A percentile compares a stretch with the other conserved stretches of the same genome.
These are phyloP conservation scores for Articulospora tetracladia DNA, from an alignment of 495 filamentous ascomycete genomes.

Conservation along the genomic window DNA sequence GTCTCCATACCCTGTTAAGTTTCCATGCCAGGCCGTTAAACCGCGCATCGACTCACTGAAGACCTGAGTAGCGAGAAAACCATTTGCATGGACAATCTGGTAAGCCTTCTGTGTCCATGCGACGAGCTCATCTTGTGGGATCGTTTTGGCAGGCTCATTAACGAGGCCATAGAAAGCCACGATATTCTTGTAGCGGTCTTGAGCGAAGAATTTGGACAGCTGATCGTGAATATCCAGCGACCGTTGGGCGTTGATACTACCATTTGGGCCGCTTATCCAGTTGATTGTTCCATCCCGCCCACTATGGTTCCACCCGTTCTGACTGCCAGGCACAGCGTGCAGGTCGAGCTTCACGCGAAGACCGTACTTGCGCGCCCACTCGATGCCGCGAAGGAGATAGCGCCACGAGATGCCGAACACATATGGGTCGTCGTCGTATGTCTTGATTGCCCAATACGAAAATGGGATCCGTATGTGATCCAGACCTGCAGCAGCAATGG, in stretches of 20 bases:
- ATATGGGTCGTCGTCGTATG: constrained; percentile 83
- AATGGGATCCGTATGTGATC: constrained; percentile 95
- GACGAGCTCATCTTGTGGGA: constrained; percentile 55
- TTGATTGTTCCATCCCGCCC: constrained; percentile 65
- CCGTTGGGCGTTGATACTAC: constrained; percentile 59
- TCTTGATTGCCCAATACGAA: constrained; percentile 89
- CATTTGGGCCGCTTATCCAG: constrained; percentile 73
- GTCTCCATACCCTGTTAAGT: constrained; percentile 46
- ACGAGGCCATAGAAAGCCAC: constrained; percentile 80
- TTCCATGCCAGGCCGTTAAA: constrained; percentile 70
- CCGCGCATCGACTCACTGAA: constrained; percentile 85
- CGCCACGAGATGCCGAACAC: constrained; percentile 84
- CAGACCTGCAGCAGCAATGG: constrained; percentile 84
- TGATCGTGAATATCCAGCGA: constrained; percentile 77
- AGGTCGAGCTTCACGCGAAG: constrained; percentile 91
- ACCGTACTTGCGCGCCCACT: constrained; percentile 86
- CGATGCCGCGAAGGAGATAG: constrained; percentile 87
- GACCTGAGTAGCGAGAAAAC: constrained; percentile 58
- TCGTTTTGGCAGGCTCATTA: constrained; percentile 79
- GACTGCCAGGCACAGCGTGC: constrained; percentile 77
- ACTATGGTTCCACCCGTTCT: constrained; percentile 90
- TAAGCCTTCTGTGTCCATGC: constrained; percentile 66
- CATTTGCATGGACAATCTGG: constrained; percentile 63
- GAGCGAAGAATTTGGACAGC: constrained; percentile 78
- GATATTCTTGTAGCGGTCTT: constrained; percentile 79